A percentile compares a stretch with the other conserved stretches of the same genome.
These are phyloP conservation scores for Candida ulmi DNA, from an alignment of 805 yeast species.

Conservation along the genomic window DNA sequence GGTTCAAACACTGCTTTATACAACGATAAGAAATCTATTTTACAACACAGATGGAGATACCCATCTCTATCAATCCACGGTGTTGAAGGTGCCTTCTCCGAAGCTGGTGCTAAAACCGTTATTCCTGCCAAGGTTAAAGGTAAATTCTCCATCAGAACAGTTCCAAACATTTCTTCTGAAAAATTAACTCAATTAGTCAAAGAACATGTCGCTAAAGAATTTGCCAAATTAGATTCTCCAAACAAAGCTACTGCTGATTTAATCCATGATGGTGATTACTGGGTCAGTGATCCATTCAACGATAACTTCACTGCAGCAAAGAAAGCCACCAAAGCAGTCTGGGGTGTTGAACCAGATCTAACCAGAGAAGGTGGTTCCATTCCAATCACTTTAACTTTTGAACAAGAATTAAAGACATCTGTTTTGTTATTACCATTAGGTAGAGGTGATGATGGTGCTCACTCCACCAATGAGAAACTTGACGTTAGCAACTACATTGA, in stretches of 20 bases:
- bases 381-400: constrained; percentile 94
- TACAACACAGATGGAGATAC: constrained; percentile 98
- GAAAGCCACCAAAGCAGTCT: constrained; percentile 89
- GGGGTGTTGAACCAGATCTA: constrained; percentile 92
- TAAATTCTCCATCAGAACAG: constrained; percentile 95
- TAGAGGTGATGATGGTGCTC: constrained; percentile 99
- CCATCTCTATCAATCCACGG: constrained; percentile 97
- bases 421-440: constrained; percentile 95
- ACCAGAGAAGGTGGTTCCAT: constrained; percentile 99
- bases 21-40: constrained; percentile 72
- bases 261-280: constrained; percentile 92
- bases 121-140: constrained; percentile 94
- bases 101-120: constrained; percentile 96
- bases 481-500: constrained; percentile 84
- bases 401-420: constrained; percentile 75
- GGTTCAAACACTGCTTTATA: constrained; percentile 83
- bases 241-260: constrained; percentile 69
- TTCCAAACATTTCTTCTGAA: constrained; percentile 82
- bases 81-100: constrained; percentile 94
- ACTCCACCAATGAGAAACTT: constrained; percentile 92
- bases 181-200: constrained; percentile 76
- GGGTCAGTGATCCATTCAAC: constrained; percentile 93
- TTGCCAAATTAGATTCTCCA: constrained; percentile 67
- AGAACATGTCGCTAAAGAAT: constrained; percentile 61
- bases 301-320: constrained; percentile 91